phyloP scores from a whole-genome alignment of 352 stramenopile genomes.

The Aphanomyces astaci region DNA sequence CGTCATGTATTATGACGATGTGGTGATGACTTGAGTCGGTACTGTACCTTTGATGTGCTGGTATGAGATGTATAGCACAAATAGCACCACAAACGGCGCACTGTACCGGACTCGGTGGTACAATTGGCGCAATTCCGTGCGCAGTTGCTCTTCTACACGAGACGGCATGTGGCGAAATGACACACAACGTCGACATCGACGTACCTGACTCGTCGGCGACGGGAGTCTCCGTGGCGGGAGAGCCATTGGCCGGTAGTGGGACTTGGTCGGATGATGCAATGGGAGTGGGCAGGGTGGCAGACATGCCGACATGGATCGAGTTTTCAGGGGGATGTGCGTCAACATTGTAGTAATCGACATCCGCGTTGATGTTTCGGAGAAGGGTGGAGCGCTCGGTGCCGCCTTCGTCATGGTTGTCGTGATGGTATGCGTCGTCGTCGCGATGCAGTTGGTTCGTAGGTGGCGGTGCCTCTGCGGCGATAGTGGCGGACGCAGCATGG shows the following conservation, averaged over 20 bases:
- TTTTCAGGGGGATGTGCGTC: too few species aligned
- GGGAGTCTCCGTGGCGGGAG: not conserved
- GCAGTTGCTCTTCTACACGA: slow-evolving; percentile 16
- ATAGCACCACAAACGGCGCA: slow-evolving; percentile 59
- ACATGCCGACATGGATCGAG: not conserved
- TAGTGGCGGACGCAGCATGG: not conserved
- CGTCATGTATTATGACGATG: not conserved
- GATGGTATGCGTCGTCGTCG: not conserved
- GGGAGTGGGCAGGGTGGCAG: not conserved
- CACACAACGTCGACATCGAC: not conserved
- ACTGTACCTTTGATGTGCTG: slow-evolving; percentile 43
- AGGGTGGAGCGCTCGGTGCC: not conserved
- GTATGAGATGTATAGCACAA: slow-evolving; percentile 73
- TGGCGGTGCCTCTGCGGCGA: not conserved
- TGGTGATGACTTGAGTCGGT: too few species aligned
- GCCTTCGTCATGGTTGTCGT: too few species aligned
- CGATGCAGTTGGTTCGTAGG: not conserved
- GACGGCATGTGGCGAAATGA: not conserved
- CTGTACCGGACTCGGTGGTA: slow-evolving; percentile 64
- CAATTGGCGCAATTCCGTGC: slow-evolving; percentile 44
- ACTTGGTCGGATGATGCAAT: too few species aligned
- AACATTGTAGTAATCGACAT: not conserved
- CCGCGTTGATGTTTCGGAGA: not conserved
- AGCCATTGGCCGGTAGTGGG: not conserved
- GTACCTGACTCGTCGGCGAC: slow-evolving; percentile 7